Conservation (phyloP, 768 basidiomycete genomes). For the Russula brevipes region DNA sequence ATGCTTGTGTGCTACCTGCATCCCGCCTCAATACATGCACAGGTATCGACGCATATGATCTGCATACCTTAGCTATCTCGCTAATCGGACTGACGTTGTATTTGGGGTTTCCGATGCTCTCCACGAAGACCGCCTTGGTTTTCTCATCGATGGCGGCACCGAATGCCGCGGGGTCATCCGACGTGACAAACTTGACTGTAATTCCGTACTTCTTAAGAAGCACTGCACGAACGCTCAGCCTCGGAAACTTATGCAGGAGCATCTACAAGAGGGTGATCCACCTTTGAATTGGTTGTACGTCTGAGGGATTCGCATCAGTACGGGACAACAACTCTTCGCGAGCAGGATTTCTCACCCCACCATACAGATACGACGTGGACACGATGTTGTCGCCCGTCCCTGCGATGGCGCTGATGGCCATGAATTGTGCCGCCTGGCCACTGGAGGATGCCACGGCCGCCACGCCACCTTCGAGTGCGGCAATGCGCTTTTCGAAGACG, state of each 20-base stretch:
- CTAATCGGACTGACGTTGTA: slow-evolving; percentile 63
- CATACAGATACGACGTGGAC: slow-evolving; percentile 61
- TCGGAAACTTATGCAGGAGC: neutral
- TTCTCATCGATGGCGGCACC: slow-evolving; percentile 66
- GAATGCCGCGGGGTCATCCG: slow-evolving; percentile 52
- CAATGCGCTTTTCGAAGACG: slow-evolving; percentile 75
- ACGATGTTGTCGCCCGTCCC: slow-evolving; percentile 73
- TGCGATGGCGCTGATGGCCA: slow-evolving; percentile 43
- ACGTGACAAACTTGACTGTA: slow-evolving; percentile 55
- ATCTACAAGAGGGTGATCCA: slow-evolving; percentile 15
- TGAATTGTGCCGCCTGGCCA: slow-evolving; percentile 74
- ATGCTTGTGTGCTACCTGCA: slow-evolving; percentile 62
- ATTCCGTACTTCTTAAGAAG: slow-evolving; percentile 67
- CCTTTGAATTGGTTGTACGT: slow-evolving; percentile 75
- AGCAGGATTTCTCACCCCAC: slow-evolving; percentile 46
- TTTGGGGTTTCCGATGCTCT: slow-evolving; percentile 77
- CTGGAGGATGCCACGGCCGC: slow-evolving; percentile 71
- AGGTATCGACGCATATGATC: neutral
- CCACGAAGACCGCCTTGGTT: slow-evolving; percentile 72
- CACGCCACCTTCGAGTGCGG: slow-evolving; percentile 73
- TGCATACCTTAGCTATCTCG: slow-evolving; percentile 56
- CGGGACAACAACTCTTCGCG: neutral
- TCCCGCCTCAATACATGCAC: neutral
- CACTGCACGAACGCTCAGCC: slow-evolving; percentile 36
- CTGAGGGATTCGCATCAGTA: slow-evolving; percentile 28